These are phyloP conservation scores for Phytophthora colocasiae DNA, from an alignment of 352 stramenopile species.

Conservation along the genomic window DNA sequence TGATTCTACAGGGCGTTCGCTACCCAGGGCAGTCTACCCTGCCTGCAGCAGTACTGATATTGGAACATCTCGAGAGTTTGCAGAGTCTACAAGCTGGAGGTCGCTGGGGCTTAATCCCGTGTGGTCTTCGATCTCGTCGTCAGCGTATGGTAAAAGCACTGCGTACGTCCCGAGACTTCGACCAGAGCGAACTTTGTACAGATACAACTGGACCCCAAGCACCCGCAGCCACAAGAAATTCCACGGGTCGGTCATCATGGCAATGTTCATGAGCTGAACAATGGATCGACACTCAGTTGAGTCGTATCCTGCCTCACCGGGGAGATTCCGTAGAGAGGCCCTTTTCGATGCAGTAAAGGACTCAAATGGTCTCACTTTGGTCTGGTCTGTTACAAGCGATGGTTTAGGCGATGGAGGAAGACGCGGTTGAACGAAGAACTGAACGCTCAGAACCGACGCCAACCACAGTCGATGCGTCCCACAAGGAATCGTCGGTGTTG, in stretches of 20 bases:
- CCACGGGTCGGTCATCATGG: constrained; percentile 58
- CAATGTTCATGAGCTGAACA: constrained; percentile 49
- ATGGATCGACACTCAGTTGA: constrained; percentile 34
- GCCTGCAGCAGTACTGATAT: constrained; percentile 20
- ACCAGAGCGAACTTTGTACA: constrained; percentile 32
- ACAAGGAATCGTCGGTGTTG: constrained; percentile 22
- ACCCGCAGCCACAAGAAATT: constrained; percentile 38
- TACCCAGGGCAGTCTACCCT: constrained; percentile 1
- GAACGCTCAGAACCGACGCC: constrained; percentile 17
- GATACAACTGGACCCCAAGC: constrained; percentile 39
- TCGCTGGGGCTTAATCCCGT: constrained; percentile 20
- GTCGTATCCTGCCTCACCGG: neutral
- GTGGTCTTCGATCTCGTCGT: constrained; percentile 34
- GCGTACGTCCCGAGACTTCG: constrained; percentile 6
- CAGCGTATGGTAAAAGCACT: constrained; percentile 37
- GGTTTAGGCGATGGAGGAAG: neutral
- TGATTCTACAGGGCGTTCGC: too few species aligned
- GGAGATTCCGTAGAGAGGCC: neutral
- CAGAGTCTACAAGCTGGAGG: constrained; percentile 27
- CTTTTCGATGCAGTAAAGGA: neutral
- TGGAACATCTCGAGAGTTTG: constrained; percentile 20
- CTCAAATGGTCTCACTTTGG: constrained; percentile 5
- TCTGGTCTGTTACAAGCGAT: neutral
- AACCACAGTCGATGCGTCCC: constrained; percentile 19
- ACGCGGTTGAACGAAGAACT: neutral